These are phyloP conservation scores for Microcyclosporella mali DNA, from an alignment of 2,329 filamentous ascomycete species.

Conservation along the genomic window DNA sequence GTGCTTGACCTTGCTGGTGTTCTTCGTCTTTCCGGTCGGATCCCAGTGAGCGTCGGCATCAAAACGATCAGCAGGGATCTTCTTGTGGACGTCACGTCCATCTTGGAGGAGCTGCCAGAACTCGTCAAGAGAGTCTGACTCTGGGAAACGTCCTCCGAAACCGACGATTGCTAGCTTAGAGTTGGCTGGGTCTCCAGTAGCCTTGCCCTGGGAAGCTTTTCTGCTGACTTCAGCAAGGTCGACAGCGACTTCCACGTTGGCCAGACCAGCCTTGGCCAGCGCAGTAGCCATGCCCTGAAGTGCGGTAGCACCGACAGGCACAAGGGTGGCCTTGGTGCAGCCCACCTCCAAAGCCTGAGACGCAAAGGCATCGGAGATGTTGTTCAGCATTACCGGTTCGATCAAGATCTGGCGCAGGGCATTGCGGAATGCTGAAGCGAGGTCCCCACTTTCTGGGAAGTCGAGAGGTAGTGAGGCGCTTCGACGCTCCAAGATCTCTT, in stretches of 20 bases:
- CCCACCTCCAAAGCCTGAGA: background rate
- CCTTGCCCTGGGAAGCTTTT: background rate
- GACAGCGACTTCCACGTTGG: too few relatives aligned
- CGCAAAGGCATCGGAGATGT: background rate
- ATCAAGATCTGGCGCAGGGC: background rate
- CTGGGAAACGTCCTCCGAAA: conserved; percentile 23
- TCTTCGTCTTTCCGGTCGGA: conserved; percentile 29
- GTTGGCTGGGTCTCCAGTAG: background rate
- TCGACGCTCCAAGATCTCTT: background rate
- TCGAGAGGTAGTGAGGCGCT: background rate
- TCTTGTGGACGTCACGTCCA: conserved; percentile 14
- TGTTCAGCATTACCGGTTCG: background rate
- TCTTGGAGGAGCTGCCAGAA: conserved; percentile 22
- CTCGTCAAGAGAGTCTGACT: conserved; percentile 14
- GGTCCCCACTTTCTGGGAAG: background rate
- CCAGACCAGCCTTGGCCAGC: background rate
- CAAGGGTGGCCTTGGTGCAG: background rate
- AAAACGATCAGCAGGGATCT: conserved; percentile 24
- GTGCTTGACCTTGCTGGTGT: conserved; percentile 18
- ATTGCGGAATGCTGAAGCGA: too few relatives aligned
- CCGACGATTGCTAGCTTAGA: conserved; percentile 24
- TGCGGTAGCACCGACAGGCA: background rate
- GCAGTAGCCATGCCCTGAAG: background rate
- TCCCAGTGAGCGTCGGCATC: conserved; percentile 36
- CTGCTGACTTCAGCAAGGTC: background rate